These are phyloP conservation scores for Xerocomellus dryophilus DNA, from an alignment of 768 basidiomycete species.

Conservation along the genomic window DNA sequence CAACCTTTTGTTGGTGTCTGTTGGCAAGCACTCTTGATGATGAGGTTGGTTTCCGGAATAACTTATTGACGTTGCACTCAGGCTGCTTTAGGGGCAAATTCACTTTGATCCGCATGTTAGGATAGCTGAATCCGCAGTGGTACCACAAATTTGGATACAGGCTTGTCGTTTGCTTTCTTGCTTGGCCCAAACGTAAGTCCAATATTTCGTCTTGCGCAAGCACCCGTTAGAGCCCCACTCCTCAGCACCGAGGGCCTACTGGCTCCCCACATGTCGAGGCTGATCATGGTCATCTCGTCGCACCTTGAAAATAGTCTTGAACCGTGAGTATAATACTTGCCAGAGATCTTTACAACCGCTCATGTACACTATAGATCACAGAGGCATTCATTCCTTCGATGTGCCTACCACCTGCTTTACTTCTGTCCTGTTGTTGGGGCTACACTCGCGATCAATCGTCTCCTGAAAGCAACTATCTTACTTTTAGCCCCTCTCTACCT, in stretches of 20 bases:
- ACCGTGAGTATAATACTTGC: slow-evolving; percentile 37
- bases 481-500: slow-evolving; percentile 48
- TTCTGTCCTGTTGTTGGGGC: slow-evolving; percentile 47
- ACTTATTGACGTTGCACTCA: slow-evolving; percentile 4
- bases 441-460: slow-evolving; percentile 46
- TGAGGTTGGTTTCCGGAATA: slow-evolving; percentile 30
- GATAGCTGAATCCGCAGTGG: slow-evolving; percentile 48
- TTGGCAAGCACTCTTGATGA: slow-evolving; percentile 48
- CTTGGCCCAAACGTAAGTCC: slow-evolving; percentile 48
- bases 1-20: slow-evolving; percentile 51
- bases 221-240: background rate
- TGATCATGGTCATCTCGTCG: slow-evolving; percentile 52
- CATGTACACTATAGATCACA: slow-evolving; percentile 30
- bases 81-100: slow-evolving; percentile 40
- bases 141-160: slow-evolving; percentile 48
- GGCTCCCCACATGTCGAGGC: slow-evolving; percentile 49
- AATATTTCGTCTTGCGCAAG: background rate
- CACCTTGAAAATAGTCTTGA: slow-evolving; percentile 58
- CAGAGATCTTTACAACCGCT: background rate
- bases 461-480: slow-evolving; percentile 53
- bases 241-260: slow-evolving; percentile 53
- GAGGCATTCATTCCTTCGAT: slow-evolving; percentile 43
- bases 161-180: slow-evolving; percentile 51
- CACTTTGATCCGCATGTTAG: slow-evolving; percentile 50
- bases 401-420: slow-evolving; percentile 42